Base-by-base conservation (phyloP, 2,329 filamentous ascomycete genomes). In the Arachnomyces sp. region DNA sequence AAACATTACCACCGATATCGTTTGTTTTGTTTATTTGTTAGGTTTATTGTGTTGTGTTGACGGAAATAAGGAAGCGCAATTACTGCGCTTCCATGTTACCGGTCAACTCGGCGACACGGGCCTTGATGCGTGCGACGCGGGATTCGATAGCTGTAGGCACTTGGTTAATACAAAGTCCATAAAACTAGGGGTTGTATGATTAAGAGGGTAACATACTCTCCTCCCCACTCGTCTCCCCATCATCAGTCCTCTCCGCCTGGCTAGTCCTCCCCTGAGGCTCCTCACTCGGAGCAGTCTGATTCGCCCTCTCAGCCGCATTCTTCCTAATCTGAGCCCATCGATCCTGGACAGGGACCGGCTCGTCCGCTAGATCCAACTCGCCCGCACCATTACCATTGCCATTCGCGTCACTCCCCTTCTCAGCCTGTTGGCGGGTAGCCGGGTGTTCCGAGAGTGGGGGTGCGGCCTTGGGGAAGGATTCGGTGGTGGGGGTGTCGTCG, bases 301-400 rank as follows among this genome's bases (percentile, higher is more conserved):
- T 73, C 28, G 84, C 84, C 44, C 88, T 77, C 46, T 92, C 83
- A 3, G 88, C 88, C 8, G 92, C 92, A 54, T 95, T 95, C 72
- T 89, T 90, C 49, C 89, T 79, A 50, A 96, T 95, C 63, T 94
- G 87, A 1, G 90, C 90, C 92, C 92, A 98, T 40, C 90, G 81
- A 58, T 95, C 89, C 48, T 83, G 73, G 25, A 68, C 66, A 3
- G 70, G 68, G 15, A 42, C 36, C 13, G 39, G 20, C 20, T 25
- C 20, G 9, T 25, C 20, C 5, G 5, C 18, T 17, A 38, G 33
- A 15, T 49, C 44, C 28, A 45, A 41, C 28, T 46, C 51, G 7
- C 55, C 51, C n/a, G 53, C 51, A 30, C 47, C 50, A 34, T 52
- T 47, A 14, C 34, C 33, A n/a, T 30, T 34, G 12, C 52, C 46